phyloP scores from a whole-genome alignment of 345 rosid genomes.

The Limnanthes douglasii region DNA sequence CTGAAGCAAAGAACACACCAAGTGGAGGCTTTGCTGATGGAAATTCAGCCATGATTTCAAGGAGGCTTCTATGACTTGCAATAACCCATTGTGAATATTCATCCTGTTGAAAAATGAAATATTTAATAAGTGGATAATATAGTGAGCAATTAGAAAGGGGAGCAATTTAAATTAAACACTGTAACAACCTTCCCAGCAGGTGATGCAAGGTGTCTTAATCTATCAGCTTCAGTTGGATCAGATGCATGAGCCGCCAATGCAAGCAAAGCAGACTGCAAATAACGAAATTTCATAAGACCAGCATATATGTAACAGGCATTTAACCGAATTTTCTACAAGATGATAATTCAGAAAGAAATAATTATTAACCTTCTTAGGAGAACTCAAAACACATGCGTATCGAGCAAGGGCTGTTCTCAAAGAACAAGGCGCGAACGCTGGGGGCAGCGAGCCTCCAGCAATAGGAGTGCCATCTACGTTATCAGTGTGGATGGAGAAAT shows the following conservation, averaged over 20 bases:
- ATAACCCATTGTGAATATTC: constrained; percentile 85
- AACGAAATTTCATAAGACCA: not conserved
- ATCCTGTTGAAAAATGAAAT: constrained; percentile 31
- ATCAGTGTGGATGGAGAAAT: constrained; percentile 76
- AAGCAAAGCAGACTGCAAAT: constrained; percentile 58
- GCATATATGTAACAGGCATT: not conserved
- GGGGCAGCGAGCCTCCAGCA: constrained; percentile 65
- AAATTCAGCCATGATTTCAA: constrained; percentile 91
- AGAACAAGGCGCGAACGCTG: constrained; percentile 77
- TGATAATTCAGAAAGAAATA: too few species aligned
- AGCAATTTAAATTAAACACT: not conserved
- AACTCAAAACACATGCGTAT: constrained; percentile 80
- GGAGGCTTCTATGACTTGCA: constrained; percentile 86
- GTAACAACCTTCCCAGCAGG: constrained; percentile 79
- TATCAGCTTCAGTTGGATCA: constrained; percentile 82
- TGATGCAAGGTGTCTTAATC: constrained; percentile 67
- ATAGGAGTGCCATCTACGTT: constrained; percentile 86
- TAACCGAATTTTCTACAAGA: too few species aligned
- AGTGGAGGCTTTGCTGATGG: constrained; percentile 90
- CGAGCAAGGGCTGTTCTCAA: constrained; percentile 62
- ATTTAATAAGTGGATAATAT: not conserved
- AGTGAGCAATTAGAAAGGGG: not conserved
- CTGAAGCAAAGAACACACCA: constrained; percentile 93
- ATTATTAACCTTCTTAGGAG: constrained; percentile 98
- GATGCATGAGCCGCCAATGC: constrained; percentile 95